Evolutionary conservation across 257 asterid species (phyloP).

Genomic region (Capsicum baccatum): DNA sequence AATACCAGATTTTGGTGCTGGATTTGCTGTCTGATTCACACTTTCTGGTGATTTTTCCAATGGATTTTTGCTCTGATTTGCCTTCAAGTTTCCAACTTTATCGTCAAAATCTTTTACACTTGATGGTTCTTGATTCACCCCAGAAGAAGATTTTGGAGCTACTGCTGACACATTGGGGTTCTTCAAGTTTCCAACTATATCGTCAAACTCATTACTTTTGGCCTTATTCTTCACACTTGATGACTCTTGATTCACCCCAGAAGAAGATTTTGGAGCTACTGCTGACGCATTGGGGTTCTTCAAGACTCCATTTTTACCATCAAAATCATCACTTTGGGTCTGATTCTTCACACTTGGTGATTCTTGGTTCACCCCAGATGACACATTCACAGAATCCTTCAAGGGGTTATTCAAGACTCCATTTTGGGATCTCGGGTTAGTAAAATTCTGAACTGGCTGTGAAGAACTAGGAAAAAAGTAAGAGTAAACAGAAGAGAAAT

Average conservation of each 20-base stretch:
- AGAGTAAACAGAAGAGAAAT: slow-evolving; percentile 52
- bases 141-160: slow-evolving; percentile 12
- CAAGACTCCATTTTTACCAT: slow-evolving; percentile 27
- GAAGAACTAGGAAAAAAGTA: slow-evolving; percentile 60
- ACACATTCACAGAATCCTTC: slow-evolving; percentile 28
- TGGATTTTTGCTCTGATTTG: slow-evolving; percentile 20
- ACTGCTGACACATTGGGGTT: slow-evolving; percentile 28
- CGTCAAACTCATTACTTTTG: not conserved
- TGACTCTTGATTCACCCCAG: not conserved
- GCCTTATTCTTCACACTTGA: not conserved
- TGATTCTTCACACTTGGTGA: slow-evolving; percentile 26
- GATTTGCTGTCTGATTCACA: slow-evolving; percentile 7
- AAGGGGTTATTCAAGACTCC: slow-evolving; percentile 1
- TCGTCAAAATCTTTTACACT: not conserved
- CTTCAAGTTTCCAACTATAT: not conserved
- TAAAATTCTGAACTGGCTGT: slow-evolving; percentile 35
- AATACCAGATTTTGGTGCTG: slow-evolving; percentile 24
- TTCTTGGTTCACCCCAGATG: not conserved
- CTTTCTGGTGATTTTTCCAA: slow-evolving; percentile 23
- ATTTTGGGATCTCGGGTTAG: slow-evolving; percentile 32
- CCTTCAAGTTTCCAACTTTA: slow-evolving; percentile 30
- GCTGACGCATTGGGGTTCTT: slow-evolving; percentile 29
- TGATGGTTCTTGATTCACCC: slow-evolving; percentile 18
- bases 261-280: not conserved
- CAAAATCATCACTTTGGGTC: not conserved